Percentiles rank a stretch among this genome's conserved stretches.
Evolutionary conservation across 2,329 filamentous ascomycete genomes (phyloP).

Genomic region (Sarocladium kiliense): DNA sequence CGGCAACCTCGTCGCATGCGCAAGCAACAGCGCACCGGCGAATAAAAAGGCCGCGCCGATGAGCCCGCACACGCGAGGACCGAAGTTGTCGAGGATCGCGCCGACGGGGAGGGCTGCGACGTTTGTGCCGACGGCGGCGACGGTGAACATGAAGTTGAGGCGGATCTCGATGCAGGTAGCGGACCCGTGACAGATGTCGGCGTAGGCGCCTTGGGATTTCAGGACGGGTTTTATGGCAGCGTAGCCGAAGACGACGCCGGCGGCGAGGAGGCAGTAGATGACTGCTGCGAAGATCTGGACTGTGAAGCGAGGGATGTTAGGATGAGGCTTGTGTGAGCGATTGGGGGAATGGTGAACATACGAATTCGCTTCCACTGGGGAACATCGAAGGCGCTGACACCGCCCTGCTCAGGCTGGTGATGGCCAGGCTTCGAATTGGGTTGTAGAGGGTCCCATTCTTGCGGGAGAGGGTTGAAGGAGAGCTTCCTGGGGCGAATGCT

Average conservation of each 20-base stretch:
- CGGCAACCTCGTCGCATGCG: slow-evolving; percentile 48
- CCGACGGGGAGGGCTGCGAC: slow-evolving; percentile 81
- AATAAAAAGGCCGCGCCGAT: slow-evolving; percentile 63
- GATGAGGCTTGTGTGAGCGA: background rate
- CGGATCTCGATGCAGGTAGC: slow-evolving; percentile 46
- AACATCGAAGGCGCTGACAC: slow-evolving; percentile 48
- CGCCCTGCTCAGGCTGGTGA: slow-evolving; percentile 5
- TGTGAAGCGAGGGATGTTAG: slow-evolving; percentile 8
- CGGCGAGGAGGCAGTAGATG: slow-evolving; percentile 60
- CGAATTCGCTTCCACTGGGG: slow-evolving; percentile 48
- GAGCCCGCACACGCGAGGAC: slow-evolving; percentile 71
- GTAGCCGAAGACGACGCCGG: slow-evolving; percentile 79
- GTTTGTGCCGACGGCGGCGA: slow-evolving; percentile 83
- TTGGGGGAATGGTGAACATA: slow-evolving; percentile 25
- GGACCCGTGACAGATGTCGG: slow-evolving; percentile 48
- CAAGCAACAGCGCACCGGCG: slow-evolving; percentile 67
- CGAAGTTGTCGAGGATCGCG: slow-evolving; percentile 76
- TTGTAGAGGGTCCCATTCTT: slow-evolving; percentile 41
- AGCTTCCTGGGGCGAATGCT: slow-evolving; percentile 43
- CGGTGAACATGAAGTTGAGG: slow-evolving; percentile 89
- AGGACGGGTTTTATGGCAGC: slow-evolving; percentile 79
- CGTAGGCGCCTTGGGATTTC: slow-evolving; percentile 69
- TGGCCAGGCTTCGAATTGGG: slow-evolving; percentile 9
- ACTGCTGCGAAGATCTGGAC: slow-evolving; percentile 25
- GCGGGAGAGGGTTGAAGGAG: slow-evolving; percentile 50